Percentiles rank a stretch among this genome's conserved stretches.
Conservation (phyloP, 768 basidiomycete species). For the Cystobasidium tubakii region DNA sequence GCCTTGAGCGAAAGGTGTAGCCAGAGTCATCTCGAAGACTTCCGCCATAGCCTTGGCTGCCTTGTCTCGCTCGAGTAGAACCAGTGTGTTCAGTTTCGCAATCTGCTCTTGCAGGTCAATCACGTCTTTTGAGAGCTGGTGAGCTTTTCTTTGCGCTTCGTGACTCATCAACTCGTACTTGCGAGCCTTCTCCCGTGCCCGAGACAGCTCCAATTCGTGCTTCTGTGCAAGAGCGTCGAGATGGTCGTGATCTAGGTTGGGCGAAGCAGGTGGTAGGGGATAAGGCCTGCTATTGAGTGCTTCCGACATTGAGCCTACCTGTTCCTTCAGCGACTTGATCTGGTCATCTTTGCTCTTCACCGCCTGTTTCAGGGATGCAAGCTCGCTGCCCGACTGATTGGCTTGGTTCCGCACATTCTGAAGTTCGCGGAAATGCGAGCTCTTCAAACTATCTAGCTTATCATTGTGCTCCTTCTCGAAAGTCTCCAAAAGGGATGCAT, state of each 20-base stretch:
- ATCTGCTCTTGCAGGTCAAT: conserved; percentile 37
- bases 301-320: conserved; percentile 16
- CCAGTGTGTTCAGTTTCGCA: conserved; percentile 32
- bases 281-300: conserved; percentile 12
- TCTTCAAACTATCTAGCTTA: conserved; percentile 1
- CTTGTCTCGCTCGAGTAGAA: conserved; percentile 38
- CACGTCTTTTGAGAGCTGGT: conserved; percentile 22
- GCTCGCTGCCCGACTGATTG: conserved; percentile 11
- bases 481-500: not conserved
- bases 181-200: conserved; percentile 11
- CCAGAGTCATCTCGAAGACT: conserved; percentile 30
- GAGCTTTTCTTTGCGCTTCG: conserved; percentile 12
- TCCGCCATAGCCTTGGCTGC: conserved; percentile 37
- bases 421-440: conserved; percentile 18
- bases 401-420: conserved; percentile 26
- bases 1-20: not conserved
- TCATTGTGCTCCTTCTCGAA: not conserved
- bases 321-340: conserved; percentile 10
- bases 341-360: not conserved
- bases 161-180: not conserved
- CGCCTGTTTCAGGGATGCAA: not conserved
- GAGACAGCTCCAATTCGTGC: conserved; percentile 27
- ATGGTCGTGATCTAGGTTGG: conserved; percentile 20
- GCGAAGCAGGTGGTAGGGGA: conserved; percentile 31
- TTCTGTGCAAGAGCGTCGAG: conserved; percentile 21